These are phyloP conservation scores for Claviceps quebecensis DNA, from an alignment of 2,329 filamentous ascomycete genomes.

Conservation along the genomic window DNA sequence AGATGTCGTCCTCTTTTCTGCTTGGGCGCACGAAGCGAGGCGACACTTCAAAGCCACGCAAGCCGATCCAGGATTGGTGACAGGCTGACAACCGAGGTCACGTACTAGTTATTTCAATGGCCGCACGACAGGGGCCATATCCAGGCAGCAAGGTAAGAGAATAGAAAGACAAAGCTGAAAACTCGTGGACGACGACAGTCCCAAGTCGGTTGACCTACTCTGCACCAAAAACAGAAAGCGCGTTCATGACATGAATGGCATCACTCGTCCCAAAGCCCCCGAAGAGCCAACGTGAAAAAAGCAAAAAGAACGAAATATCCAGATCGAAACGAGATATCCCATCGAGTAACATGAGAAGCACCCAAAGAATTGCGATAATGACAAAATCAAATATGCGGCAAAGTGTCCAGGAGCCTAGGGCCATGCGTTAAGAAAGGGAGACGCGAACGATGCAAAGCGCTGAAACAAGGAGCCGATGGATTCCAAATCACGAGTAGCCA, in stretches of 20 bases:
- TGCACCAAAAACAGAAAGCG: conserved; percentile 12
- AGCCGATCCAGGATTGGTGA: conserved; percentile 7
- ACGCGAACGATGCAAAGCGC: conserved; percentile 2
- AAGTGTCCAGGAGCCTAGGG: conserved; percentile 2
- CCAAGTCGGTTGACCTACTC: conserved; percentile 8
- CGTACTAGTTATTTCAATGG: conserved; percentile 11
- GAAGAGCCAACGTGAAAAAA: background rate
- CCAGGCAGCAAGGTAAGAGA: conserved; percentile 21
- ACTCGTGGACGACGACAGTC: background rate
- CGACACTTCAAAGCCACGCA: conserved; percentile 9
- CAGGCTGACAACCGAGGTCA: conserved; percentile 7
- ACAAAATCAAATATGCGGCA: conserved; percentile 11
- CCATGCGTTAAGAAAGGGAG: conserved; percentile 1
- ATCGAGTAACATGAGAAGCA: conserved; percentile 3
- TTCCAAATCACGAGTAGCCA: conserved; percentile 1
- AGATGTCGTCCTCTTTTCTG: conserved; percentile 20
- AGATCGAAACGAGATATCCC: conserved; percentile 2
- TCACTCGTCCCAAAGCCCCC: conserved; percentile 18
- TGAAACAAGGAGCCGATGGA: conserved; percentile 2
- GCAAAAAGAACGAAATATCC: background rate
- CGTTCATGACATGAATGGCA: conserved; percentile 13
- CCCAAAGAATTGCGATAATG: background rate
- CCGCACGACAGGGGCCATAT: conserved; percentile 15
- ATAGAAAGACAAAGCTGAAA: conserved; percentile 9
- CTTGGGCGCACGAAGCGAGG: conserved; percentile 4